phyloP scores from a whole-genome alignment of 805 yeast genomes.

The Candida coquimbonensis region DNA sequence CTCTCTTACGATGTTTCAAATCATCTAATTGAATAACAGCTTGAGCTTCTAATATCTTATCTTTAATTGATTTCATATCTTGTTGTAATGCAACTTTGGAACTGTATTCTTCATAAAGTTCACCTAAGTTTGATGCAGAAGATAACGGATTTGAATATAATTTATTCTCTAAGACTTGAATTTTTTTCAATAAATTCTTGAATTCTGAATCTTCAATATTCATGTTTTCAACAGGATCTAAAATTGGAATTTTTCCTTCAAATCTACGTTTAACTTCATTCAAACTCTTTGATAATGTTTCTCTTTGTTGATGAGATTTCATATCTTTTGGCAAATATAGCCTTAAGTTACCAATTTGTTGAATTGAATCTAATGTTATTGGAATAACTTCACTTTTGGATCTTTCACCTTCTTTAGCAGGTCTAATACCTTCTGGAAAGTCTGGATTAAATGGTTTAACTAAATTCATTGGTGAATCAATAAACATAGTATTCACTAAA shows the following conservation, averaged over 20 bases:
- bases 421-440: slow-evolving; percentile 86
- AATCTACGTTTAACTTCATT: slow-evolving; percentile 76
- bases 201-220: slow-evolving; percentile 82
- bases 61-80: slow-evolving; percentile 52
- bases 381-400: slow-evolving; percentile 76
- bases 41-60: slow-evolving; percentile 73
- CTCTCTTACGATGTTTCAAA: slow-evolving; percentile 86
- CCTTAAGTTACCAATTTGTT: slow-evolving; percentile 71
- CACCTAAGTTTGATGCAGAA: slow-evolving; percentile 52
- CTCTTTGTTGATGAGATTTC: slow-evolving; percentile 52
- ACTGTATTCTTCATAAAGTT: slow-evolving; percentile 57
- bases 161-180: slow-evolving; percentile 76
- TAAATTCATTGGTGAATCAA: slow-evolving; percentile 77
- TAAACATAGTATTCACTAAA: slow-evolving; percentile 67
- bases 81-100: slow-evolving; percentile 55
- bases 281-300: slow-evolving; percentile 61
- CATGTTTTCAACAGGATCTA: slow-evolving; percentile 92
- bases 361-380: slow-evolving; percentile 71
- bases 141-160: slow-evolving; percentile 62
- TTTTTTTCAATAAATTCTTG: slow-evolving; percentile 60
- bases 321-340: slow-evolving; percentile 73
- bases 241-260: slow-evolving; percentile 84
- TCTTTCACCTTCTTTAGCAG: slow-evolving; percentile 67
- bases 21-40: slow-evolving; percentile 93
- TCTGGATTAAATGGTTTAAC: slow-evolving; percentile 70